Evolutionary conservation across 139 green algal genomes (phyloP).

Genomic region (Chlamydomonas incerta): DNA sequence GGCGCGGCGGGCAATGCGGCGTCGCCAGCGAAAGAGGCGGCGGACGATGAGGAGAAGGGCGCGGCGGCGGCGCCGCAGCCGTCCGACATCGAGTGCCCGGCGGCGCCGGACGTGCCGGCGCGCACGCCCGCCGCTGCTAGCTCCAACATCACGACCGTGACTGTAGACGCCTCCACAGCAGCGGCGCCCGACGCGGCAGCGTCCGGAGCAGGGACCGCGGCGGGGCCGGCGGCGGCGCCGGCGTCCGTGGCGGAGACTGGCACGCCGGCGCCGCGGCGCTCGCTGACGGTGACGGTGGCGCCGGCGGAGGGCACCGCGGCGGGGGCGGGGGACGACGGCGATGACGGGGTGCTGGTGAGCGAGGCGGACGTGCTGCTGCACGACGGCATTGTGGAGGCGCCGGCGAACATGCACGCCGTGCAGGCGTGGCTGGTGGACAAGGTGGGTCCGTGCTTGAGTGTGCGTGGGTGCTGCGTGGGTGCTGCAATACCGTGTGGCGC

Average conservation of each 20-base stretch:
- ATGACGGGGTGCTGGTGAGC: conserved; percentile 1
- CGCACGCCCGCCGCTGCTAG: not conserved
- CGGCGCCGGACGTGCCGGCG: not conserved
- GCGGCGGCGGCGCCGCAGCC: not conserved
- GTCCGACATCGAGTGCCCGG: conserved; percentile 9
- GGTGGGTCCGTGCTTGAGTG: not conserved
- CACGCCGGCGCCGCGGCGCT: not conserved
- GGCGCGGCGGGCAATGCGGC: not conserved
- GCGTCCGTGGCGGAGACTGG: not conserved
- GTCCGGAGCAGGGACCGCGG: no score
- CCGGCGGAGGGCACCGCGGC: not conserved
- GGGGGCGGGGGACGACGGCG: conserved; percentile 12
- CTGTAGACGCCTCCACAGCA: no score
- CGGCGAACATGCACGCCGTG: conserved; percentile 19
- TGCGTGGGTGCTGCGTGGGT: no score
- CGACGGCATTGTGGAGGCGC: conserved; percentile 32
- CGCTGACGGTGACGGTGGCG: no score
- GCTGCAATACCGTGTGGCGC: no score
- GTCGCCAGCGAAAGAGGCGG: not conserved
- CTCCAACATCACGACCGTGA: no score
- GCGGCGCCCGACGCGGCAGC: no score
- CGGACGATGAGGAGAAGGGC: not conserved
- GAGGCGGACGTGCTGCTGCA: conserved; percentile 31
- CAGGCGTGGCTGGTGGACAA: conserved; percentile 46
- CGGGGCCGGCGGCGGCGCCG: no score